phyloP scores from a whole-genome alignment of 768 basidiomycete genomes.

The Suillus hirtellus region DNA sequence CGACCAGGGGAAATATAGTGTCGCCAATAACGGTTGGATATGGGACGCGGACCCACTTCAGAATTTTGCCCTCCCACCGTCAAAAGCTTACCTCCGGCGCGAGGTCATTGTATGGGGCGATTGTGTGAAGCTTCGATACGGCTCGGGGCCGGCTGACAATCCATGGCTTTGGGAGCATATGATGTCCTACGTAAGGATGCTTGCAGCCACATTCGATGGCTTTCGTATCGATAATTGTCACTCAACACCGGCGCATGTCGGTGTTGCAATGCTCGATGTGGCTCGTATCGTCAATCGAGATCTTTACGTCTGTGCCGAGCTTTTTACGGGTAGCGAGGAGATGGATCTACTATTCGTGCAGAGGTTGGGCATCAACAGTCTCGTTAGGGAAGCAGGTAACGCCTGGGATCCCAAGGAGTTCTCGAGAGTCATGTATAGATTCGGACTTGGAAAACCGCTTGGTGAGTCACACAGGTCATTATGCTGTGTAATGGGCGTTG shows the following conservation, averaged over 20 bases:
- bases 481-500: background rate
- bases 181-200: slow-evolving; percentile 74
- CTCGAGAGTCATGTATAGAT: slow-evolving; percentile 83
- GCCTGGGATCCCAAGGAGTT: slow-evolving; percentile 87
- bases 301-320: slow-evolving; percentile 95
- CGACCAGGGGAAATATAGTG: slow-evolving; percentile 58
- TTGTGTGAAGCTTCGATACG: slow-evolving; percentile 97
- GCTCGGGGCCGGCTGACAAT: slow-evolving; percentile 73
- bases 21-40: slow-evolving; percentile 99
- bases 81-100: slow-evolving; percentile 92
- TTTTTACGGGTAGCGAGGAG: slow-evolving; percentile 95
- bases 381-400: slow-evolving; percentile 95
- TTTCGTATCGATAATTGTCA: slow-evolving; percentile 99
- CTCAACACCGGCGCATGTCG: slow-evolving; percentile 95
- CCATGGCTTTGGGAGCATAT: slow-evolving; percentile 96
- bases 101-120: slow-evolving; percentile 98
- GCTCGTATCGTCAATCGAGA: slow-evolving; percentile 87
- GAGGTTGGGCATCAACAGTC: slow-evolving; percentile 87
- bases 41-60: slow-evolving; percentile 93
- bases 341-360: slow-evolving; percentile 92
- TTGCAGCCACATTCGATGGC: slow-evolving; percentile 87
- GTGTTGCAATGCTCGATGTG: slow-evolving; percentile 90
- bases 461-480: slow-evolving; percentile 45
- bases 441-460: slow-evolving; percentile 91
- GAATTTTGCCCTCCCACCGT: slow-evolving; percentile 91